phyloP scores from a whole-genome alignment of 2,329 filamentous ascomycete species.

The Pseudogymnoascus sp. region DNA sequence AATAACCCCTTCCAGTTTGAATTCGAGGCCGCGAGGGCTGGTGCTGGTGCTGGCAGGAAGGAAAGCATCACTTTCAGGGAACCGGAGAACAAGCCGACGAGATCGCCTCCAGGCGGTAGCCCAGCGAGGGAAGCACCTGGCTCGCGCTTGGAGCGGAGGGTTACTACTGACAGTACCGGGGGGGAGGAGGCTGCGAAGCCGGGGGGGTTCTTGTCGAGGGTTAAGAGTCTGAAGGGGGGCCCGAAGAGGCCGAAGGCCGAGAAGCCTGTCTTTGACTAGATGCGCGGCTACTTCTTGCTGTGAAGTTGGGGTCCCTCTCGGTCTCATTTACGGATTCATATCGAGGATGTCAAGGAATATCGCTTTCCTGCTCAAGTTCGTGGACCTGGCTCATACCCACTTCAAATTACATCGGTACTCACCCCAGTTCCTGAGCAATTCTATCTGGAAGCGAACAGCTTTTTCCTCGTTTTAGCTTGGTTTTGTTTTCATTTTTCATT shows the following conservation, averaged over 20 bases:
- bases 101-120: constrained; percentile 54
- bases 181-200: constrained; percentile 33
- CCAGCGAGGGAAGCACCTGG: constrained; percentile 36
- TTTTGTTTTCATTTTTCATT: neutral
- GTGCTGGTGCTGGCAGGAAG: constrained; percentile 49
- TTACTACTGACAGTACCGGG: constrained; percentile 49
- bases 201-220: constrained; percentile 64
- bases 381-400: neutral
- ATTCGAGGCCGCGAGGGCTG: constrained; percentile 45
- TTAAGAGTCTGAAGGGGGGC: constrained; percentile 74
- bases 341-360: neutral
- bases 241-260: constrained; percentile 40
- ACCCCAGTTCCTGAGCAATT: neutral
- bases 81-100: constrained; percentile 32
- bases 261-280: neutral
- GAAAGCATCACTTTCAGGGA: constrained; percentile 42
- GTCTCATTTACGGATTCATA: neutral
- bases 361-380: neutral
- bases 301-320: neutral
- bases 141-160: constrained; percentile 52
- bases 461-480: neutral
- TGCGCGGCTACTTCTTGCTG: neutral
- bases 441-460: neutral
- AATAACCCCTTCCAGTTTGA: constrained; percentile 80
- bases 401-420: neutral